A percentile compares a stretch with the other conserved stretches of the same genome.
Conservation (phyloP, 2,329 filamentous ascomycete genomes). For the Monosporascus ibericus region DNA sequence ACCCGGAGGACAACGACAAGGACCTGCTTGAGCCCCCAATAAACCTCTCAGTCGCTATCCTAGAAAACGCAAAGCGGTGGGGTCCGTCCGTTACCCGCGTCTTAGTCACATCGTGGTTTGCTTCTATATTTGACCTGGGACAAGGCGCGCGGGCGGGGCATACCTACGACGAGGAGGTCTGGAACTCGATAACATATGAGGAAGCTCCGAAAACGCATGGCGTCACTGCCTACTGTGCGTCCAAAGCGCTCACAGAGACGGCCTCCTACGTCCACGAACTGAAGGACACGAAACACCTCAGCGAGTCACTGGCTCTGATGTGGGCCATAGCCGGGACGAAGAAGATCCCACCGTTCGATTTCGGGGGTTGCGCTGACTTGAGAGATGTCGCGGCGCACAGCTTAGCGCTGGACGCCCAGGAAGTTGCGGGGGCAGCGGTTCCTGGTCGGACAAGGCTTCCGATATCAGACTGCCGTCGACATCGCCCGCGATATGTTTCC, state of each 20-base stretch:
- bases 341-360: no score
- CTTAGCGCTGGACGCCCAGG: no score
- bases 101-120: conserved; percentile 45
- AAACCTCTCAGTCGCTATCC: conserved; percentile 31
- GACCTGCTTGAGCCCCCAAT: conserved; percentile 40
- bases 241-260: conserved; percentile 28
- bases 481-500: no score
- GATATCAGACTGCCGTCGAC: no score
- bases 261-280: conserved; percentile 5
- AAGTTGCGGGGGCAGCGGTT: no score
- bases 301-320: no score
- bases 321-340: no score
- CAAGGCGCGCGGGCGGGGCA: conserved; percentile 29
- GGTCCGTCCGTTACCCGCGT: conserved; percentile 32
- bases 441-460: no score
- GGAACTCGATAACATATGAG: conserved; percentile 39
- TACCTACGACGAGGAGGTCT: conserved; percentile 41
- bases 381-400: no score
- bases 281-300: no score
- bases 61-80: conserved; percentile 29
- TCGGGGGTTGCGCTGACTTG: no score
- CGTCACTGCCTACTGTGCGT: conserved; percentile 21
- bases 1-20: conserved; percentile 28
- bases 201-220: conserved; percentile 30
- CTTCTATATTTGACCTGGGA: conserved; percentile 35